These are phyloP conservation scores for Pseudogymnoascus sp. DNA, from an alignment of 2,329 filamentous ascomycete genomes.

Conservation along the genomic window DNA sequence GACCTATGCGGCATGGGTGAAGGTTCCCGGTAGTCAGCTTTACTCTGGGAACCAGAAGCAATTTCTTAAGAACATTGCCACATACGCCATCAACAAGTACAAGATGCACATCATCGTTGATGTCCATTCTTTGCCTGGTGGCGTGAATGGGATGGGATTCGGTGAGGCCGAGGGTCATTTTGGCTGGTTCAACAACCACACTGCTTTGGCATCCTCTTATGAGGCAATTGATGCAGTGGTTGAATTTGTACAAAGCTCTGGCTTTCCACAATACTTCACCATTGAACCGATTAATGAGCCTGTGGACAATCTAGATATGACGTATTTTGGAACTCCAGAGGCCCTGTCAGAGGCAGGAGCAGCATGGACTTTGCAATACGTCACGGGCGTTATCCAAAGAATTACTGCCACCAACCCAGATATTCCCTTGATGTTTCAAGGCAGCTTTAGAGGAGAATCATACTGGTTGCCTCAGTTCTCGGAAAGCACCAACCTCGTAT, in stretches of 20 bases:
- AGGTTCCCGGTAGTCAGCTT: slow-evolving; percentile 28
- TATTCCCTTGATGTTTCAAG: slow-evolving; percentile 32
- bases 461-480: slow-evolving; percentile 27
- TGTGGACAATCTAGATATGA: slow-evolving; percentile 27
- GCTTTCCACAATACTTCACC: slow-evolving; percentile 28
- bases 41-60: slow-evolving; percentile 29
- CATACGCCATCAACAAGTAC: slow-evolving; percentile 30
- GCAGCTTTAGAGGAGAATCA: slow-evolving; percentile 23
- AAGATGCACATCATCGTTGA: slow-evolving; percentile 32
- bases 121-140: slow-evolving; percentile 20
- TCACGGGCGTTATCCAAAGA: slow-evolving; percentile 25
- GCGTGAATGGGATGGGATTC: slow-evolving; percentile 26
- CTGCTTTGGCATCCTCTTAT: slow-evolving; percentile 29
- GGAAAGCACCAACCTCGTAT: slow-evolving; percentile 25
- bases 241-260: slow-evolving; percentile 28
- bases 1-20: slow-evolving; percentile 32
- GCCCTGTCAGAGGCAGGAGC: slow-evolving; percentile 27
- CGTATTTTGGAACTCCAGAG: slow-evolving; percentile 28
- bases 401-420: slow-evolving; percentile 25
- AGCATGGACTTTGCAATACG: slow-evolving; percentile 30
- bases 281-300: slow-evolving; percentile 34
- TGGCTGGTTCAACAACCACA: slow-evolving; percentile 32
- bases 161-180: slow-evolving; percentile 29
- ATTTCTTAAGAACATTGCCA: slow-evolving; percentile 27
- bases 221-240: slow-evolving; percentile 28